Base-by-base conservation (phyloP, 805 yeast species). In the Wickerhamiella dianesei region DNA sequence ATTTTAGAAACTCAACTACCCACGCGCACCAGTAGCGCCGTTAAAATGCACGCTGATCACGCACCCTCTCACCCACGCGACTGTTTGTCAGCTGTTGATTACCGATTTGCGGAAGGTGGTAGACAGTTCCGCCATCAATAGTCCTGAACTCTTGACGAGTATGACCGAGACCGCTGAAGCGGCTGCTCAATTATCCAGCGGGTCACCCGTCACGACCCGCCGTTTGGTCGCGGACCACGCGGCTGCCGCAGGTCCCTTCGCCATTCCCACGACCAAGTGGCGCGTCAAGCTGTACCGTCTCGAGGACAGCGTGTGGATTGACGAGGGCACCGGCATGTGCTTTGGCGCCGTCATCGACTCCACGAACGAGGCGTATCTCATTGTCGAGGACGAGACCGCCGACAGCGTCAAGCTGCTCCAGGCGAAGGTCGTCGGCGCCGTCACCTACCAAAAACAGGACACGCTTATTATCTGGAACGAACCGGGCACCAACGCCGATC, bases 391-490 rank as follows among this genome's bases (percentile, higher is more conserved):
- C 62, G 96, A 87, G 60, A 66, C 72, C 22, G 72, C 80, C 49
- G 67, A 76, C 4, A 66, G 70, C 2, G 77, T 79, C 22, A 66
- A 76, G 9, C 65, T 89, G 19, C 64, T 89, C 37, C 73, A 75
- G 56, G 76, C 88, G 3, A 70, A 63, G 49, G 69, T 89, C n/a
- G 79, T 75, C 56, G 94, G 94, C 0, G 64, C 75, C 22, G 80
- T 79, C 2, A 94, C 83, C 55, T 89, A 83, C 60, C 96, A 89
- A 60, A 74, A 94, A 58, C 97, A 92, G 59, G 96, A 87, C 49
- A 87, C 96, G 0, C 68, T 89, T 43, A 85, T 89, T 8, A 95
- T 89, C 18, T 89, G 97, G 97, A 82, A 94, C 8, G 95, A 85
- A 58, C 57, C 65, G 2, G 39, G 21, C 22, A 41, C 21, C 22